phyloP scores from a whole-genome alignment of 2,329 filamentous ascomycete genomes.

The Arthrobotrys sphaeroides region DNA sequence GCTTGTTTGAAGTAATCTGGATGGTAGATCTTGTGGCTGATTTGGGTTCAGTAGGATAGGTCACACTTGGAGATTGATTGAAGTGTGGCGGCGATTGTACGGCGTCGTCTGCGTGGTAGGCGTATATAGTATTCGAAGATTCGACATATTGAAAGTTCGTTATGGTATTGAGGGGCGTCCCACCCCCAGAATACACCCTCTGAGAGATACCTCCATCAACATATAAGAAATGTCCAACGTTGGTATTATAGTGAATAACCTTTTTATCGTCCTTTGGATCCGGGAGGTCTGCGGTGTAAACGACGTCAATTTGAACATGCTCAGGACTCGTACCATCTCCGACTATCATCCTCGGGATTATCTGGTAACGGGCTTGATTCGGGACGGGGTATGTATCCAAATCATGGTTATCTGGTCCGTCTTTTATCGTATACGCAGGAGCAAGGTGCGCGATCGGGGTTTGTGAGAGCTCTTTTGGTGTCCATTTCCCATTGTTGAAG shows the following conservation, averaged over 20 bases:
- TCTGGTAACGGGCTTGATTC: conserved; percentile 1
- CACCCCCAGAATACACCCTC: not conserved
- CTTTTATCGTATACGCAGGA: not conserved
- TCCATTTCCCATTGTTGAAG: conserved; percentile 57
- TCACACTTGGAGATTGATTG: not conserved
- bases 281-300: not conserved
- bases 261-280: not conserved
- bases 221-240: conserved; percentile 1
- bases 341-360: not conserved
- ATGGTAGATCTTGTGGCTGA: not conserved
- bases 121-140: not conserved
- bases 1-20: not conserved
- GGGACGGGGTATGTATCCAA: not conserved
- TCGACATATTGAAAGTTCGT: conserved; percentile 9
- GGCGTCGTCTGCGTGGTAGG: not conserved
- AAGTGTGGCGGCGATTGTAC: not conserved
- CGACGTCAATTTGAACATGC: not conserved
- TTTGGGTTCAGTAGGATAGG: not conserved
- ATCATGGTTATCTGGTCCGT: not conserved
- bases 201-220: not conserved
- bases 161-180: not conserved
- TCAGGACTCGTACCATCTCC: not conserved
- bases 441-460: not conserved
- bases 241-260: not conserved
- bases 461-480: conserved; percentile 45